Evolutionary conservation across 2,329 filamentous ascomycete species (phyloP).

Genomic region (Talaromyces sp.): DNA sequence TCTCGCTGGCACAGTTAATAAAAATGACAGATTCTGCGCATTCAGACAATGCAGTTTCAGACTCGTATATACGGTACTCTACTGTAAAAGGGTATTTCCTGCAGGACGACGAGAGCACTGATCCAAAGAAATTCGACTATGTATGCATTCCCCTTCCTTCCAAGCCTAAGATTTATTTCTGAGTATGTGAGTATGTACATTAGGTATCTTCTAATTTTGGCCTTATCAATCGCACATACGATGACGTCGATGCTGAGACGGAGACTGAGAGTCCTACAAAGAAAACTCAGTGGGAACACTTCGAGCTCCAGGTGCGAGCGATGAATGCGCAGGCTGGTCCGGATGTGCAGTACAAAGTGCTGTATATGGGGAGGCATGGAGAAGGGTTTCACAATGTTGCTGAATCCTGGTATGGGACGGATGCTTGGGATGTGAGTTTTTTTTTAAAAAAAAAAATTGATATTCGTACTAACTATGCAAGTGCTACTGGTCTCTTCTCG

Average conservation of each 20-base stretch:
- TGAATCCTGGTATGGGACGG: slow-evolving; percentile 54
- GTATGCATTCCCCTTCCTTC: slow-evolving; percentile 24
- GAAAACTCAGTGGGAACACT: slow-evolving; percentile 54
- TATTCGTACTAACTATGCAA: slow-evolving; percentile 16
- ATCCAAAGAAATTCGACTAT: slow-evolving; percentile 46
- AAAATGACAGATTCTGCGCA: slow-evolving; percentile 13
- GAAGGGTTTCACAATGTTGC: slow-evolving; percentile 61
- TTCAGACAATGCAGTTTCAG: not conserved
- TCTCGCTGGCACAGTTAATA: slow-evolving; percentile 12
- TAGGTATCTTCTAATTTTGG: slow-evolving; percentile 45
- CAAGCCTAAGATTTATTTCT: not conserved
- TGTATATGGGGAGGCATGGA: slow-evolving; percentile 59
- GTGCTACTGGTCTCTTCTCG: slow-evolving; percentile 56
- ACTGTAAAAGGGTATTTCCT: slow-evolving; percentile 47
- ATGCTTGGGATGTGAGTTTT: slow-evolving; percentile 53
- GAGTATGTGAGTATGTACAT: not conserved
- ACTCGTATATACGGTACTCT: slow-evolving; percentile 29
- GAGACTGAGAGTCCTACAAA: slow-evolving; percentile 13
- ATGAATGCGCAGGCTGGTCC: slow-evolving; percentile 39
- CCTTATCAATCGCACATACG: slow-evolving; percentile 44
- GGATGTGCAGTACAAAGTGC: slow-evolving; percentile 48
- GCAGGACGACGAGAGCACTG: slow-evolving; percentile 47
- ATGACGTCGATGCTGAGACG: slow-evolving; percentile 32
- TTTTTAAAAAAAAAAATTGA: not conserved
- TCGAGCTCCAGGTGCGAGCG: slow-evolving; percentile 42